A percentile compares a stretch with the other conserved stretches of the same genome.
Conservation (phyloP, 1,284 basidiomycete species). For the Ceratobasidium sp. region DNA sequence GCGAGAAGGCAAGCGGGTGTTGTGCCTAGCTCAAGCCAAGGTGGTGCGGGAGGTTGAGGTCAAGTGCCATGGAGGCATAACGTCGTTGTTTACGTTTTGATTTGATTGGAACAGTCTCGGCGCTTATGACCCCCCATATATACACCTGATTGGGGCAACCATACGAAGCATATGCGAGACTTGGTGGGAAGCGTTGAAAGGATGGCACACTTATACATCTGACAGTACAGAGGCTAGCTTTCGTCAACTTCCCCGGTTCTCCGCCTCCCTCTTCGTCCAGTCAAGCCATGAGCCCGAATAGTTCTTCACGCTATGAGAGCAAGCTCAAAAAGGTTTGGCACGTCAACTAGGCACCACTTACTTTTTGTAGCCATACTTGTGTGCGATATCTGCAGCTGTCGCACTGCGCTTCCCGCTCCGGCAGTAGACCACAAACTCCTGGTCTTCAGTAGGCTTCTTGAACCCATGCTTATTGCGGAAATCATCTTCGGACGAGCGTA, state of each 20-base stretch:
- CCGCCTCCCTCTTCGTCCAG: conserved; percentile 75
- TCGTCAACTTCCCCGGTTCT: conserved; percentile 42
- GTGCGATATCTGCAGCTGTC: conserved; percentile 86
- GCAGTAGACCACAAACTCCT: conserved; percentile 95
- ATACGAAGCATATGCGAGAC: no score
- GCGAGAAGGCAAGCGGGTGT: not conserved
- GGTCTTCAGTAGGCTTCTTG: conserved; percentile 78
- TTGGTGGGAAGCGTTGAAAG: not conserved
- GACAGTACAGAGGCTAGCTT: not conserved
- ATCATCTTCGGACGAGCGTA: conserved; percentile 70
- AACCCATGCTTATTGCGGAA: conserved; percentile 86
- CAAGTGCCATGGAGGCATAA: conserved; percentile 29
- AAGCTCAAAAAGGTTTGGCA: conserved; percentile 14
- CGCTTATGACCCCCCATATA: no score
- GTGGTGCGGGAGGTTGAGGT: conserved; percentile 6
- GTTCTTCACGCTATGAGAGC: conserved; percentile 73
- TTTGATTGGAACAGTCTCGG: not conserved
- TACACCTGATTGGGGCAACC: not conserved
- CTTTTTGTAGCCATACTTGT: conserved; percentile 87
- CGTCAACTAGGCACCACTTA: conserved; percentile 58
- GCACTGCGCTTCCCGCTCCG: conserved; percentile 89
- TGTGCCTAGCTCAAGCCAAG: not conserved
- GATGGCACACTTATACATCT: not conserved
- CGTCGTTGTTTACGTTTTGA: conserved; percentile 32
- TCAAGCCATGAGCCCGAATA: conserved; percentile 95